These are phyloP conservation scores for Rhynchospora tenuis DNA, from an alignment of 176 grass and related monocot genomes.

Conservation along the genomic window DNA sequence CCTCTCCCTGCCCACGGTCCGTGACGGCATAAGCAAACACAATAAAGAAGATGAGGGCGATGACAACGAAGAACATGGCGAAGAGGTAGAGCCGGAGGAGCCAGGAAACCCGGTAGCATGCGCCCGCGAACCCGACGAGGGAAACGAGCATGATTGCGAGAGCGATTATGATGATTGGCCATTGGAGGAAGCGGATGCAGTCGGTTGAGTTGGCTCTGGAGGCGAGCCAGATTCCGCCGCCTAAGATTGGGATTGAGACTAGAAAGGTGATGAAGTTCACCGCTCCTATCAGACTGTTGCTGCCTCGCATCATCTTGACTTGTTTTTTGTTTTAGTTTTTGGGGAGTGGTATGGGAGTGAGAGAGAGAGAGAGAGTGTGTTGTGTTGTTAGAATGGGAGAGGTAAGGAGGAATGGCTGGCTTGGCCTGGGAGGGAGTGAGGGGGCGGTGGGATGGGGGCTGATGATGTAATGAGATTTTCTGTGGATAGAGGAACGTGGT, in stretches of 20 bases:
- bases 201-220: slow-evolving; percentile 63
- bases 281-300: slow-evolving; percentile 45
- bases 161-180: slow-evolving; percentile 85
- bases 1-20: slow-evolving; percentile 75
- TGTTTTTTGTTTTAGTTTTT: not conserved
- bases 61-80: slow-evolving; percentile 92
- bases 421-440: not conserved
- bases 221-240: slow-evolving; percentile 86
- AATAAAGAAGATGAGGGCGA: slow-evolving; percentile 90
- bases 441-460: not conserved
- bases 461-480: not conserved
- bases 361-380: not conserved
- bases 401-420: not conserved
- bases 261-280: slow-evolving; percentile 92
- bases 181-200: slow-evolving; percentile 96
- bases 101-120: slow-evolving; percentile 88
- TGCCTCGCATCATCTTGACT: slow-evolving; percentile 52
- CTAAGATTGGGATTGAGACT: slow-evolving; percentile 75
- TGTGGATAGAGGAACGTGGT: not conserved
- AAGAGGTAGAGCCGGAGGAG: slow-evolving; percentile 93
- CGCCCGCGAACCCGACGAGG: slow-evolving; percentile 68
- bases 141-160: slow-evolving; percentile 76
- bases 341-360: too few species aligned
- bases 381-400: not conserved
- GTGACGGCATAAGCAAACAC: slow-evolving; percentile 97